Evolutionary conservation across 2,329 filamentous ascomycete genomes (phyloP), one percentile per base, ranked within the genome.

Genomic region (Curvularia spicifera): DNA sequence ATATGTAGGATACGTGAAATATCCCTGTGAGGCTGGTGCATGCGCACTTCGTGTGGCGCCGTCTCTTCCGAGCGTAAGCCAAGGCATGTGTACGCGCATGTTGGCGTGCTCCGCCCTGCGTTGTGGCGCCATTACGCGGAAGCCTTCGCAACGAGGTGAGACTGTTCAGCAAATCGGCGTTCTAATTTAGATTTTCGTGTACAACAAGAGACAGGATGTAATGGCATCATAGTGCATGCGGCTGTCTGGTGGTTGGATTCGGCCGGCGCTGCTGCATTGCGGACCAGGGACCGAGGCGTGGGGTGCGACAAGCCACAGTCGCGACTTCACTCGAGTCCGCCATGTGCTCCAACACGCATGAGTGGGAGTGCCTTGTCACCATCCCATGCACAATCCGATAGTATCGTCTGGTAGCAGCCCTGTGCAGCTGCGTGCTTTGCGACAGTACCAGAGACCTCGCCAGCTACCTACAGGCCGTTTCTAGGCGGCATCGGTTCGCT

Each of bases 91-190:
- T 40, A 53, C 56, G 64, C 65, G 66, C 66, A 69, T 66, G 26
- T 49, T 45, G 42, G 59, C 51, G 18, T 59, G 67, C 73, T 74
- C 69, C 71, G 73, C 72, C 72, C 59, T 70, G 66, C 53, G 53
- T 51, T 33, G 64, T 61, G 58, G 61, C 71, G 68, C 63, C 60
- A 73, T 75, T 74, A 70, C 72, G 71, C 53, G 66, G 66, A 53
- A n/a, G 49, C 52, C 53, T 60, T 71, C 68, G 68, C 69, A 71
- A 69, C 57, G 47, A 43, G 39, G 49, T 37, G 59, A 52, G 48
- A 52, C 55, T 54, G 51, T 39, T 43, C 31, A 39, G 24, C 22
- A n/a, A n/a, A 15, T 52, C 3, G 37, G 13, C 1, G 15, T 22
- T 9, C 18, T 13, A 20, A 31, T 33, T n/a, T 40, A 8, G 42